Percentiles rank a stretch among this genome's conserved stretches.
Evolutionary conservation across 169 alveolate species (phyloP).

Genomic region (Toxoplasma gondii): DNA sequence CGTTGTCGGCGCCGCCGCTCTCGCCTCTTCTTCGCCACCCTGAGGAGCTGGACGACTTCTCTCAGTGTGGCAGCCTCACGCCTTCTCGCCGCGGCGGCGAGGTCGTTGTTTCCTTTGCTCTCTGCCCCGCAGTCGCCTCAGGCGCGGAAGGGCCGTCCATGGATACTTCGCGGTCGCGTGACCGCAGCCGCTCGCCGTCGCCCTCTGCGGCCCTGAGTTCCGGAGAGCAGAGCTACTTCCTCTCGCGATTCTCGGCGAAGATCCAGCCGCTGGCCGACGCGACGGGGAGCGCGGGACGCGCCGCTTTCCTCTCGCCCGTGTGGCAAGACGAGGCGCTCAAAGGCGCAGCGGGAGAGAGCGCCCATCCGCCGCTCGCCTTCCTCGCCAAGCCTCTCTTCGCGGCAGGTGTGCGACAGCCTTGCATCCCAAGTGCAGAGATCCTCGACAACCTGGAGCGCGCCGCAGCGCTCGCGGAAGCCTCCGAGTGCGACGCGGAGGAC

Average conservation of each 20-base stretch:
- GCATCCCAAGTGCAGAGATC: slow-evolving; percentile 26
- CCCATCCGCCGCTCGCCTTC: slow-evolving; percentile 10
- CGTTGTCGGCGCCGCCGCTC: background rate
- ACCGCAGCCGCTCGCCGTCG: background rate
- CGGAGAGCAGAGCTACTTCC: background rate
- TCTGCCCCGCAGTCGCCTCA: background rate
- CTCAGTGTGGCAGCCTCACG: background rate
- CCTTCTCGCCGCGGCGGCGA: background rate
- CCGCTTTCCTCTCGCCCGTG: background rate
- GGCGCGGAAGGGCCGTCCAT: background rate
- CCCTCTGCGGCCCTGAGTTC: background rate
- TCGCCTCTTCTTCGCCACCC: background rate
- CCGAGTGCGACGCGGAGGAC: background rate
- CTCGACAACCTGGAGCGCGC: background rate
- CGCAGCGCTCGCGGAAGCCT: background rate
- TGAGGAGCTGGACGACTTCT: background rate
- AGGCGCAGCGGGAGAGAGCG: background rate
- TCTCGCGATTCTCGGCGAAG: background rate
- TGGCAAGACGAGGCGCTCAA: slow-evolving; percentile 22
- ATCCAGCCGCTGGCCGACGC: background rate
- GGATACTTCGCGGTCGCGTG: background rate
- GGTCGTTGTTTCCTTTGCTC: background rate
- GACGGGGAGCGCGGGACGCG: background rate
- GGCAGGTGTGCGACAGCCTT: background rate
- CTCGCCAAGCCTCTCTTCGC: background rate